Evolutionary conservation across 2,329 filamentous ascomycete genomes (phyloP).

Genomic region (Hypoxylon sp.): DNA sequence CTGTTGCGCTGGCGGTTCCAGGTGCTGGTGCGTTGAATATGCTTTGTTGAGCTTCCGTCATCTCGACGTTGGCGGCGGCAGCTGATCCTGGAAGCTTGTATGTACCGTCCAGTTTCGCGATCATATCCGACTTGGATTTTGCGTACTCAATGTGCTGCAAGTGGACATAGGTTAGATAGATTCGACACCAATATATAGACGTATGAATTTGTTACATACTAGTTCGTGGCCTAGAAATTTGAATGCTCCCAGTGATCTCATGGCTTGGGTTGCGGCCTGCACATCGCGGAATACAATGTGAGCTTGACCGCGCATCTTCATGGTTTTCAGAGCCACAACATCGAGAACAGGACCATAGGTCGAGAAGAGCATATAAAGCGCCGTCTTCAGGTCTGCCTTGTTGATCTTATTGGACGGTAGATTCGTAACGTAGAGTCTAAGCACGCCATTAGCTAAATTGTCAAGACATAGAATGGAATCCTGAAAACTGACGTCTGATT

Average conservation of each 20-base stretch:
- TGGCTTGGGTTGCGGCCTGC: conserved; percentile 91
- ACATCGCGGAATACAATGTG: conserved; percentile 92
- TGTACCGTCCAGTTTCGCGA: conserved; percentile 92
- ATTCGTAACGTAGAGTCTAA: conserved; percentile 88
- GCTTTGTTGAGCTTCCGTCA: conserved; percentile 81
- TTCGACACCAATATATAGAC: conserved; percentile 7
- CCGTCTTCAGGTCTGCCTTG: conserved; percentile 87
- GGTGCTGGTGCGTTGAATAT: conserved; percentile 79
- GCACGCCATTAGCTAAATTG: conserved; percentile 18
- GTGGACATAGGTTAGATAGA: conserved; percentile 28
- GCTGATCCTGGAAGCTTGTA: conserved; percentile 75
- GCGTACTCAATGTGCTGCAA: conserved; percentile 88
- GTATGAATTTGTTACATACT: conserved; percentile 65
- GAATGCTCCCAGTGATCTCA: conserved; percentile 88
- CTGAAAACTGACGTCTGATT: conserved; percentile 77
- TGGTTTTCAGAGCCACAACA: conserved; percentile 88
- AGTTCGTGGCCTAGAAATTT: conserved; percentile 87
- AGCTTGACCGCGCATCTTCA: conserved; percentile 95
- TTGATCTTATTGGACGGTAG: conserved; percentile 88
- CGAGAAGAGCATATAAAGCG: conserved; percentile 92
- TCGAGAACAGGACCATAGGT: conserved; percentile 95
- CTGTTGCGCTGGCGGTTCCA: conserved; percentile 57
- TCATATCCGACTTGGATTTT: conserved; percentile 87
- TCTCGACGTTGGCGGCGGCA: conserved; percentile 68
- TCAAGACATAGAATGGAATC: conserved; percentile 31